A percentile compares a stretch with the other conserved stretches of the same genome.
phyloP scores from a whole-genome alignment of 2,329 filamentous ascomycete genomes.

The Xylaria hypoxylon region DNA sequence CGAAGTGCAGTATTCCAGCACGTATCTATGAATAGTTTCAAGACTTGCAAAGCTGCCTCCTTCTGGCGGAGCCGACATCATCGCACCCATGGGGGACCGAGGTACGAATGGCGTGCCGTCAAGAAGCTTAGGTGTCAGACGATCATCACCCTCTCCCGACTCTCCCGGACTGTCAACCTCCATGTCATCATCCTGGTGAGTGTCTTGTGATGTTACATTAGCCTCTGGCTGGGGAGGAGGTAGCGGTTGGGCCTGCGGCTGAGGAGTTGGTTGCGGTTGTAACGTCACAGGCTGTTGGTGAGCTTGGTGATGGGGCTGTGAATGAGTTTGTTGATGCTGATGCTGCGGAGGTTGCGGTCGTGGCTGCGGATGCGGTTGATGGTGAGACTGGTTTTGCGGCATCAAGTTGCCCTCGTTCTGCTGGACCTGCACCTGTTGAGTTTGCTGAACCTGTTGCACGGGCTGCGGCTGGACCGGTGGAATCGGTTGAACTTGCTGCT shows the following conservation, averaged over 20 bases:
- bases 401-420: conserved; percentile 50
- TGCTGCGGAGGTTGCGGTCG: conserved; percentile 41
- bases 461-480: conserved; percentile 45
- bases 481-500: conserved; percentile 46
- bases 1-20: conserved; percentile 73
- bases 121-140: conserved; percentile 61
- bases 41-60: conserved; percentile 73
- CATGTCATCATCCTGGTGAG: conserved; percentile 62
- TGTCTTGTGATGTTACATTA: conserved; percentile 52
- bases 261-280: conserved; percentile 48
- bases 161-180: conserved; percentile 65
- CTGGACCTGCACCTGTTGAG: conserved; percentile 48
- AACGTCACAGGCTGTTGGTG: conserved; percentile 49
- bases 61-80: conserved; percentile 73
- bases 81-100: conserved; percentile 65
- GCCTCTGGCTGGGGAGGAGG: conserved; percentile 49
- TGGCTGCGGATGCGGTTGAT: conserved; percentile 45
- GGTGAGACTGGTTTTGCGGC: conserved; percentile 49
- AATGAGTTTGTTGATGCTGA: conserved; percentile 41
- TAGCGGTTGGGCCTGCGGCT: conserved; percentile 46
- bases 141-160: conserved; percentile 57
- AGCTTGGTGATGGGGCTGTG: conserved; percentile 47
- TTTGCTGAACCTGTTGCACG: conserved; percentile 45
- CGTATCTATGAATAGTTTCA: conserved; percentile 73
- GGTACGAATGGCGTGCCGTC: conserved; percentile 64